A percentile compares a stretch with the other conserved stretches of the same genome.
phyloP scores from a whole-genome alignment of 192 early-diverging fungal genomes.

The Jimgerdemannia lactiflua region DNA sequence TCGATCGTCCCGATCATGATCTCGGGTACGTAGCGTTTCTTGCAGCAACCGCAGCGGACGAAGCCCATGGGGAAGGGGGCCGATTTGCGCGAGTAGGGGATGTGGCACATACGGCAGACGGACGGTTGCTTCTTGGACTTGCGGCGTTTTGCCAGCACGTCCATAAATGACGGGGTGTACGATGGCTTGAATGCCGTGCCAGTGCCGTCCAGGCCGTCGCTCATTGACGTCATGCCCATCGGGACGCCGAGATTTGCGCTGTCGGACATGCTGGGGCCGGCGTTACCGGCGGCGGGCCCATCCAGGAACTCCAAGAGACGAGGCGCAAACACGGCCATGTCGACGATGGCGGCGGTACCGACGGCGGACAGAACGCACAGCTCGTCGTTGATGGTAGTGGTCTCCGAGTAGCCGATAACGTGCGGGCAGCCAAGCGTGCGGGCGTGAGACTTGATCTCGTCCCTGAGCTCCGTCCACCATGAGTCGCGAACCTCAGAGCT shows the following conservation, averaged over 20 bases:
- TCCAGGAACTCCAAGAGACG: too few species aligned
- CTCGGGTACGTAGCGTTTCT: conserved; percentile 74
- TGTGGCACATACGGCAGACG: conserved; percentile 60
- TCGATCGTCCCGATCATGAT: conserved; percentile 72
- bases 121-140: background rate
- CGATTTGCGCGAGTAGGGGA: conserved; percentile 58
- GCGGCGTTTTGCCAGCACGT: background rate
- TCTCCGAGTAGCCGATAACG: conserved; percentile 74
- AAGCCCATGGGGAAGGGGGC: conserved; percentile 71
- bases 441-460: conserved; percentile 78
- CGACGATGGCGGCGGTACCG: conserved; percentile 74
- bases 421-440: conserved; percentile 62
- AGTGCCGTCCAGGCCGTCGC: conserved; percentile 19
- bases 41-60: conserved; percentile 64
- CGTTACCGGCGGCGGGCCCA: conserved; percentile 15
- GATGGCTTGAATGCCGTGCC: background rate
- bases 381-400: conserved; percentile 61
- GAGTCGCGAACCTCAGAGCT: conserved; percentile 16
- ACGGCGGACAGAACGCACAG: conserved; percentile 59
- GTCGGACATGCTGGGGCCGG: conserved; percentile 23
- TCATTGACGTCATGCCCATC: conserved; percentile 29
- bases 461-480: conserved; percentile 59
- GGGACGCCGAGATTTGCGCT: conserved; percentile 33
- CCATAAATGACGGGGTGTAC: background rate
- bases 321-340: conserved; percentile 47